A percentile compares a stretch with the other conserved stretches of the same genome.
phyloP scores from a whole-genome alignment of 768 basidiomycete genomes.

The Dacryopinax primogenitus region DNA sequence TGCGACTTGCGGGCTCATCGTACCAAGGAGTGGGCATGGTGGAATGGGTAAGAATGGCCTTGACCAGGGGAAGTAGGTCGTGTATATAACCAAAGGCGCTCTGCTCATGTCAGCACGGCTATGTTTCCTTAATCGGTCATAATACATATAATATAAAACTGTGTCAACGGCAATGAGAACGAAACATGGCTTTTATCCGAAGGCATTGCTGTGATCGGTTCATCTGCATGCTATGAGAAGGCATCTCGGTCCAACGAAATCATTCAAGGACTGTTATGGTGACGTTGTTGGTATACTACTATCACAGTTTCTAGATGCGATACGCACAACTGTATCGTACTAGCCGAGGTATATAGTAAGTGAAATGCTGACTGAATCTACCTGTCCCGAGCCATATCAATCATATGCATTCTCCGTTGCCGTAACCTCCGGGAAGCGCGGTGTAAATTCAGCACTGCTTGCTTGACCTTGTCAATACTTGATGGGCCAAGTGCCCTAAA shows the following conservation, averaged over 20 bases:
- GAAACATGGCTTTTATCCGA: too few relatives aligned
- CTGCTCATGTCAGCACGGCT: too few relatives aligned
- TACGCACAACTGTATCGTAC: background rate
- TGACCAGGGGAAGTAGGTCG: too few relatives aligned
- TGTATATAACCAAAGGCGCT: too few relatives aligned
- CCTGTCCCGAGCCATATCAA: slow-evolving; percentile 4
- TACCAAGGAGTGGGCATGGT: background rate
- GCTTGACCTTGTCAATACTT: slow-evolving; percentile 72
- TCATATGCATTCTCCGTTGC: slow-evolving; percentile 14
- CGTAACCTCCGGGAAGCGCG: slow-evolving; percentile 47
- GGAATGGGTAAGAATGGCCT: too few relatives aligned
- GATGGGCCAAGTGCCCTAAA: slow-evolving; percentile 48
- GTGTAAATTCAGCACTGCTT: slow-evolving; percentile 56
- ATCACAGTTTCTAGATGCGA: background rate
- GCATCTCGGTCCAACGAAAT: too few relatives aligned
- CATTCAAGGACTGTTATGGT: too few relatives aligned
- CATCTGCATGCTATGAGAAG: too few relatives aligned
- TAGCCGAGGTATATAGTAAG: slow-evolving; percentile 4
- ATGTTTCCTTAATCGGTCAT: too few relatives aligned
- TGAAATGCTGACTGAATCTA: background rate
- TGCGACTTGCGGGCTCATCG: background rate
- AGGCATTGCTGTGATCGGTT: too few relatives aligned
- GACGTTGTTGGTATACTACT: background rate
- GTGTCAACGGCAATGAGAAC: too few relatives aligned
- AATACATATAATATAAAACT: too few relatives aligned